Evolutionary conservation across 768 basidiomycete species (phyloP), one percentile per base, ranked within the genome.

Genomic region (Termitomyces sp.): DNA sequence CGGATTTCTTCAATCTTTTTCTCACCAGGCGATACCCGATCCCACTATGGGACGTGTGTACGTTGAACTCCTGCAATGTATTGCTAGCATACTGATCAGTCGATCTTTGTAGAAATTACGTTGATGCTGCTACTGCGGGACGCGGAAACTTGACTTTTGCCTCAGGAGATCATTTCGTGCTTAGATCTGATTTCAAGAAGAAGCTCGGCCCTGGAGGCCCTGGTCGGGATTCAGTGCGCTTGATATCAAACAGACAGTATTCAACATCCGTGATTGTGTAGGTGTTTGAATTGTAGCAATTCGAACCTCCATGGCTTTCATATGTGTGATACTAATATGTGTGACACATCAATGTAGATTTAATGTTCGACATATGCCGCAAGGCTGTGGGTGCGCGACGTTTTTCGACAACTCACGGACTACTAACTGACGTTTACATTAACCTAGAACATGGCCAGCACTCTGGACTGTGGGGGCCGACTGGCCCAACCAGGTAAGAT

Each of bases 321-420:
- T 36, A 9, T 33, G 3, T 36, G 16, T 26, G 33, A 38, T 26
- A 9, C 51, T 52, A 18, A 52, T 26, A 52, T 38, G 36, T 16
- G 5, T 38, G 36, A 8, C 28, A 18, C 41, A 18, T 26, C 4
- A 30, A 47, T 41, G 38, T 62, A 78, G 74, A 38, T 75, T 82
- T 61, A 78, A 85, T 64, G 63, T 85, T 51, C 69, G 74, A 20
- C 84, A 86, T 66, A 86, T 86, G 82, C 85, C 85, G 12, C 73
- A 82, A 62, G 84, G 84, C 8, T 83, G 82, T 66, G 81, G 78
- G 80, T 80, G 55, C 57, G 77, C 70, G 43, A 51, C 26, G 30
- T 18, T 67, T 20, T 36, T 38, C 48, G 9, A 43, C 9, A 16
- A 35, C 10, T 54, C 51, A 16, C 43, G n/a, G 18, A 58, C 18